Evolutionary conservation across 495 filamentous ascomycete species (phyloP).

Genomic region (Filosporella fistucella): DNA sequence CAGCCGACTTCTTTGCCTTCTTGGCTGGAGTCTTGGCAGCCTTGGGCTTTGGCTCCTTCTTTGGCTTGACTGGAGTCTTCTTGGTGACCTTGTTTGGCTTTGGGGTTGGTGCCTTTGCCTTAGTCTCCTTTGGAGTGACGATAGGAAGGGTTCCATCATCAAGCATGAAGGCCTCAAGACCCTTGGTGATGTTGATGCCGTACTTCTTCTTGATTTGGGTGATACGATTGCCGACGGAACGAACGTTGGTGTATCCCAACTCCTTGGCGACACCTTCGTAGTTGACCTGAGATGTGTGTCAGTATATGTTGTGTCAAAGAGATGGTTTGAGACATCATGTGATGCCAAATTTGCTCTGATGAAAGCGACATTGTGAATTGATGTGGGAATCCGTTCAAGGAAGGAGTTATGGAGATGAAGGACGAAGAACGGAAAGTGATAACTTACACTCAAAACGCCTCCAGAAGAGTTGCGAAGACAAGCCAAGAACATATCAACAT

Average conservation of each 20-base stretch:
- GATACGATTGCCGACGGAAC: conserved; percentile 30
- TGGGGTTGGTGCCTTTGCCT: too few species aligned
- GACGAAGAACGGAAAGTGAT: too few species aligned
- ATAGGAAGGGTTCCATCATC: not conserved
- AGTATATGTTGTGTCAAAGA: conserved; percentile 5
- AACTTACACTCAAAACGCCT: conserved; percentile 9
- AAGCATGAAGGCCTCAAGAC: not conserved
- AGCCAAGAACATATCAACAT: conserved; percentile 11
- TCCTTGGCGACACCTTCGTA: conserved; percentile 21
- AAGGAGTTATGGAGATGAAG: not conserved
- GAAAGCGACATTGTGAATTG: not conserved
- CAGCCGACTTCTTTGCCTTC: not conserved
- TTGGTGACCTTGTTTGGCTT: not conserved
- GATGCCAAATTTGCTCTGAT: not conserved
- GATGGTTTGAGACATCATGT: not conserved
- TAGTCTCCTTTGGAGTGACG: not conserved
- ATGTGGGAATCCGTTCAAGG: not conserved
- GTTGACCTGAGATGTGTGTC: conserved; percentile 25
- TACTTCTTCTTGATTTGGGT: conserved; percentile 27
- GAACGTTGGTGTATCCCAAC: conserved; percentile 28
- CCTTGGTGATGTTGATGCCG: conserved; percentile 21
- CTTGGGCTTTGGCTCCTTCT: too few species aligned
- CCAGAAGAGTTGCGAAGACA: conserved; percentile 10
- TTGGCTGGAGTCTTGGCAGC: not conserved
- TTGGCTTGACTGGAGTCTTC: too few species aligned